Base-by-base conservation (phyloP, 331 rosid species). In the Malus hybrid region DNA sequence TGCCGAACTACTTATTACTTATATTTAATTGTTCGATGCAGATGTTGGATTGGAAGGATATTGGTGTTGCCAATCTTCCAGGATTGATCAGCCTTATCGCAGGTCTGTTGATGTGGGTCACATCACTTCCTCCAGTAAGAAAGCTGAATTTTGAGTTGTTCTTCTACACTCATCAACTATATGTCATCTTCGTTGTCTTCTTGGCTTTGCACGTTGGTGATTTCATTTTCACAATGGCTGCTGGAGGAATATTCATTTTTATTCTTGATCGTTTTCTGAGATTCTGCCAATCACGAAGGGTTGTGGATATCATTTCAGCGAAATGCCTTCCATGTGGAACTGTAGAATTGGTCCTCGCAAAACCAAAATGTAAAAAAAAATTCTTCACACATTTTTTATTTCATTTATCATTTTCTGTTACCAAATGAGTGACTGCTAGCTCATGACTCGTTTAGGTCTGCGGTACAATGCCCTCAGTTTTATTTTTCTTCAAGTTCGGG, bases 121-220 rank as follows among this genome's bases (percentile, higher is more conserved):
- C 98, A 29, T 94, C 98, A 36, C 89, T 94, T 71, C 84, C 94
- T 48, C 91, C 90, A 63, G 88, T 91, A 69, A 83, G 98, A 78
- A 90, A 75, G 62, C 65, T 87, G 76, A 87, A 90, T 60, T 94
- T 94, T 64, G 98, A 94, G 86, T 46, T 94, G 82, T 94, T 94
- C 85, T 94, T 94, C 90, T 94, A 94, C 87, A 94, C 96, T 15
- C 98, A 94, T 80, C 98, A 94, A 69, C 83, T 94, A 66, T 94
- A 91, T 69, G 74, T 91, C 16, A 81, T 94, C 77, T 94, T 91
- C 36, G 81, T 90, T 34, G 72, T 94, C 79, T 90, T 90, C 80
- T 48, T 94, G 72, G 97, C 96, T 13, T 74, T 94, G 80, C 98
- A 94, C 73, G 94, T 91, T 76, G 98, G 98, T 34, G 98, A 93